Evolutionary conservation across 495 filamentous ascomycete genomes (phyloP), one percentile per base, ranked within the genome.

Genomic region (Annulohypoxylon moriforme): DNA sequence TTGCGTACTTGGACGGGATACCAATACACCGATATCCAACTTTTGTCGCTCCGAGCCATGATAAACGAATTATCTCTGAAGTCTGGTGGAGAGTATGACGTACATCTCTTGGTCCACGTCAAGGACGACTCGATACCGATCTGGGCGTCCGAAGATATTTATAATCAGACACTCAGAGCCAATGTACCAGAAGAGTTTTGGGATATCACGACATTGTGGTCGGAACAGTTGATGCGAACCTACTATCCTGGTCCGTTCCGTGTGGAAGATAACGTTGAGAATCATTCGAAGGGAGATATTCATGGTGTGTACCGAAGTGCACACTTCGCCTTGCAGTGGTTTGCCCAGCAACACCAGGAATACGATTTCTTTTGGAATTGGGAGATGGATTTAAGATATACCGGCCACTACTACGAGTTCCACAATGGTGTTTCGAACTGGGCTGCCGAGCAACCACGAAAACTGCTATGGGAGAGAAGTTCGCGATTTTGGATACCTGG

Each of bases 291-390:
- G 68, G 80, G 68, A 77, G 83, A 75, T 69, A 82, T 69, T 61
- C 72, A 72, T 72, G 81, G 52, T 69, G 72, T 77, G 44, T 77
- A 77, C 76, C 73, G 76, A 62, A 70, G 71, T 13, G 71, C 76
- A 6, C 71, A 78, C 46, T 75, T 84, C 79, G 68, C 87, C 4
- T 68, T 89, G 67, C 87, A 89, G 69, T 85, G 87, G 81, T 86
- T 89, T 65, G 78, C 85, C 33, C 85, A 88, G 56, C 75, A 85
- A 49, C 84, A 86, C 61, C 85, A 83, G 55, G 85, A 89, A 61
- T 89, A 88, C 68, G 87, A 89, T 71, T 87, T 85, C 76, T 80
- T 84, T 73, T 89, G 87, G 87, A 87, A 89, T 69, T 82, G 86
- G 81, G 87, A 89, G 78, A 86, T 89, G 82, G 87, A 89, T 78